Evolutionary conservation across 441 rosid genomes (phyloP).

Genomic region (Flueggea neowawraea): DNA sequence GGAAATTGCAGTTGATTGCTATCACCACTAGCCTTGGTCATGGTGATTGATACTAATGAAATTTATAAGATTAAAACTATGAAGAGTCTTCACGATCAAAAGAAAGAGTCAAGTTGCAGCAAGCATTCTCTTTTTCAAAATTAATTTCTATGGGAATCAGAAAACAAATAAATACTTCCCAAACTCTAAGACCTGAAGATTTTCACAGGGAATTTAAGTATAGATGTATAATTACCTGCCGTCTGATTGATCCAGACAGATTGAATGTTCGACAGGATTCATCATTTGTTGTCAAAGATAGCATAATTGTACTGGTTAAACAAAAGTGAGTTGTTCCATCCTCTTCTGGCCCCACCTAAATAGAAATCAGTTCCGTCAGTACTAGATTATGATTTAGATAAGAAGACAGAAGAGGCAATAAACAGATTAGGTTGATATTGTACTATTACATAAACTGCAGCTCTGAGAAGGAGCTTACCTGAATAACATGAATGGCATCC

Average conservation of each 20-base stretch:
- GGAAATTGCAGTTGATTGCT: too few relatives aligned
- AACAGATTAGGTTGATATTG: neutral
- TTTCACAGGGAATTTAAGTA: too few relatives aligned
- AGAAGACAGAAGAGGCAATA: neutral
- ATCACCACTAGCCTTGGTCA: too few relatives aligned
- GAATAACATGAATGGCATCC: slow-evolving; percentile 96
- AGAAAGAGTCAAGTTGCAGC: too few relatives aligned
- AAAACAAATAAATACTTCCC: neutral
- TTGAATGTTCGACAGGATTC: slow-evolving; percentile 78
- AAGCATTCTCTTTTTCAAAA: too few relatives aligned
- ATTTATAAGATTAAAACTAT: too few relatives aligned
- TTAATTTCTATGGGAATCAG: neutral
- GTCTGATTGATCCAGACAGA: slow-evolving; percentile 91
- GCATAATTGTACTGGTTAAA: slow-evolving; percentile 94
- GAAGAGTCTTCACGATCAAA: neutral
- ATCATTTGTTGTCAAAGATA: slow-evolving; percentile 80
- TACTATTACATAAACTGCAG: neutral
- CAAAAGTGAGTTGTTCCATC: slow-evolving; percentile 80
- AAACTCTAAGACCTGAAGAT: neutral
- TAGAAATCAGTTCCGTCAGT: slow-evolving; percentile 8
- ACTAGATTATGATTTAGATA: neutral
- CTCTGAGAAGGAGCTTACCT: slow-evolving; percentile 38
- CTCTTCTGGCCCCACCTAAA: slow-evolving; percentile 85
- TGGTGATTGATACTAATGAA: too few relatives aligned
- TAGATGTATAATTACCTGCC: slow-evolving; percentile 52